Conservation (phyloP, 176 grass and related monocot genomes). For the Oryza officinalis region DNA sequence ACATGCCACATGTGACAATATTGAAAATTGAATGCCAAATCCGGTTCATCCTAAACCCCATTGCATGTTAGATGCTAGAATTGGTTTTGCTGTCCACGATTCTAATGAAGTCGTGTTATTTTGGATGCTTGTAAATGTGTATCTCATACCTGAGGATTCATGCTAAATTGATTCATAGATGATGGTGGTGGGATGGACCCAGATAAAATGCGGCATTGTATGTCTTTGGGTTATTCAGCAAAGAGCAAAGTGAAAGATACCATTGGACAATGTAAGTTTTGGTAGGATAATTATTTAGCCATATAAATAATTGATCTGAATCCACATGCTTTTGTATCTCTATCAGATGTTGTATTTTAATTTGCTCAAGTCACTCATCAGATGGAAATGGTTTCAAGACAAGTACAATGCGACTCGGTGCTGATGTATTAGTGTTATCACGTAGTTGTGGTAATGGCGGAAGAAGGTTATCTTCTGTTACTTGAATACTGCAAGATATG, state of each 20-base stretch:
- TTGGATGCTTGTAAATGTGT: too few species aligned
- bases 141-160: too few species aligned
- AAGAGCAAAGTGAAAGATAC: slow-evolving; percentile 37
- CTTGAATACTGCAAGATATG: not conserved
- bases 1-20: too few species aligned
- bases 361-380: slow-evolving; percentile 36
- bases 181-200: slow-evolving; percentile 94
- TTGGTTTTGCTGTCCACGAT: too few species aligned
- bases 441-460: slow-evolving; percentile 63
- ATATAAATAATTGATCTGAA: too few species aligned
- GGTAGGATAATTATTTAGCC: slow-evolving; percentile 9
- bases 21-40: too few species aligned
- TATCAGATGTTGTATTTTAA: not conserved
- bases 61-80: too few species aligned
- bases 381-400: slow-evolving; percentile 99
- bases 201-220: slow-evolving; percentile 95
- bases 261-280: slow-evolving; percentile 92
- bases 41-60: too few species aligned
- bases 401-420: slow-evolving; percentile 98
- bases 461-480: slow-evolving; percentile 61
- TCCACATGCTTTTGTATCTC: too few species aligned
- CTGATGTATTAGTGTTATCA: slow-evolving; percentile 94
- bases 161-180: slow-evolving; percentile 48
- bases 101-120: too few species aligned
- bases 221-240: slow-evolving; percentile 92